Evolutionary conservation across 2,329 filamentous ascomycete genomes (phyloP).

Genomic region (Lithohypha guttulata): DNA sequence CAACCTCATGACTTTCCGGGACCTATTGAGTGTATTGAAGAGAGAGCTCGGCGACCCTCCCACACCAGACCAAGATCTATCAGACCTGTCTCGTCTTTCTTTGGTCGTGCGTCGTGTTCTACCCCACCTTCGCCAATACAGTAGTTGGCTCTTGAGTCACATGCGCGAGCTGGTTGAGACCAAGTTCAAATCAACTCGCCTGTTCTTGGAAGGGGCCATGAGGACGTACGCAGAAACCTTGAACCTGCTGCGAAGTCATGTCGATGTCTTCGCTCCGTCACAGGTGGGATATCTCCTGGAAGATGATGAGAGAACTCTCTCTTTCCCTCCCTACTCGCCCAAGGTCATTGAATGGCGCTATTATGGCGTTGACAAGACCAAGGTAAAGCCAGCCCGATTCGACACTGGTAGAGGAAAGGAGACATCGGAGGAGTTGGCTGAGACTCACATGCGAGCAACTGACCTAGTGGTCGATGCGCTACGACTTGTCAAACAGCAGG

Average conservation of each 20-base stretch:
- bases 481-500: constrained; percentile 6
- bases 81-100: constrained; percentile 13
- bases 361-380: constrained; percentile 32
- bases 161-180: constrained; percentile 45
- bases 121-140: constrained; percentile 56
- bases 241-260: constrained; percentile 34
- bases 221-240: constrained; percentile 18
- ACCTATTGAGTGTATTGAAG: constrained; percentile 58
- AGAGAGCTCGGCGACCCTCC: constrained; percentile 55
- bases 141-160: constrained; percentile 53
- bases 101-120: constrained; percentile 50
- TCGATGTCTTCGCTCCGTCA: constrained; percentile 45
- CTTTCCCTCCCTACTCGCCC: constrained; percentile 50
- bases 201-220: constrained; percentile 1
- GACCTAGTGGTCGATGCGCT: constrained; percentile 10
- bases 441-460: constrained; percentile 8
- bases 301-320: constrained; percentile 57
- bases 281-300: constrained; percentile 53
- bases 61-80: constrained; percentile 36
- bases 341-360: constrained; percentile 43
- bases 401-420: constrained; percentile 6
- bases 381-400: constrained; percentile 36
- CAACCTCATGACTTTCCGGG: constrained; percentile 66
- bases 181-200: constrained; percentile 23
- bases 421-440: neutral